A percentile compares a stretch with the other conserved stretches of the same genome.
Conservation (phyloP, 1,139 yeast genomes). For the Yamadazyma atlantica region DNA sequence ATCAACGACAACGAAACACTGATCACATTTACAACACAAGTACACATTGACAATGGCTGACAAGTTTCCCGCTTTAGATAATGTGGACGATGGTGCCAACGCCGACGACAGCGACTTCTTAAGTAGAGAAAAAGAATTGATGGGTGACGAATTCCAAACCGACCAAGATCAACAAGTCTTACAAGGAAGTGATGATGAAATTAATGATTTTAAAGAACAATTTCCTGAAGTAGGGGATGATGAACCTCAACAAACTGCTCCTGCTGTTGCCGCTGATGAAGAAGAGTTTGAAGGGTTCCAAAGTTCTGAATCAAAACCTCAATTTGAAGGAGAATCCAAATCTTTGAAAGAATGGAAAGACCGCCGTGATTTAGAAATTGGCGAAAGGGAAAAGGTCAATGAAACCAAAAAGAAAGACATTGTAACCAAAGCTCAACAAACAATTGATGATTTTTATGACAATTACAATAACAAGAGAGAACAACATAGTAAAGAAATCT, state of each 20-base stretch:
- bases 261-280: slow-evolving; percentile 18
- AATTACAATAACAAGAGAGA: slow-evolving; percentile 87
- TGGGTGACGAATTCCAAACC: slow-evolving; percentile 80
- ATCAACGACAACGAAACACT: background rate
- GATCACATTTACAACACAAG: background rate
- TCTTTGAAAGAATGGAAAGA: slow-evolving; percentile 79
- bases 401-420: slow-evolving; percentile 65
- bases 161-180: slow-evolving; percentile 61
- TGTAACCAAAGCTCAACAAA: slow-evolving; percentile 75
- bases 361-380: slow-evolving; percentile 78
- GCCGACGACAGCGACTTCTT: slow-evolving; percentile 60
- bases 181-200: slow-evolving; percentile 57
- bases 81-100: slow-evolving; percentile 34
- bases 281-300: slow-evolving; percentile 30
- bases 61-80: slow-evolving; percentile 81
- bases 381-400: slow-evolving; percentile 76
- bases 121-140: slow-evolving; percentile 77
- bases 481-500: slow-evolving; percentile 61
- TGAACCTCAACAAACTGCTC: slow-evolving; percentile 23
- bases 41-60: slow-evolving; percentile 64
- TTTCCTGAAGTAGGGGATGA: slow-evolving; percentile 60
- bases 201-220: slow-evolving; percentile 64
- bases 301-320: slow-evolving; percentile 9
- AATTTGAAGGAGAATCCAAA: slow-evolving; percentile 46
- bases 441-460: slow-evolving; percentile 92